Evolutionary conservation across 2,329 filamentous ascomycete genomes (phyloP).

Genomic region (Aspergillus sp.): DNA sequence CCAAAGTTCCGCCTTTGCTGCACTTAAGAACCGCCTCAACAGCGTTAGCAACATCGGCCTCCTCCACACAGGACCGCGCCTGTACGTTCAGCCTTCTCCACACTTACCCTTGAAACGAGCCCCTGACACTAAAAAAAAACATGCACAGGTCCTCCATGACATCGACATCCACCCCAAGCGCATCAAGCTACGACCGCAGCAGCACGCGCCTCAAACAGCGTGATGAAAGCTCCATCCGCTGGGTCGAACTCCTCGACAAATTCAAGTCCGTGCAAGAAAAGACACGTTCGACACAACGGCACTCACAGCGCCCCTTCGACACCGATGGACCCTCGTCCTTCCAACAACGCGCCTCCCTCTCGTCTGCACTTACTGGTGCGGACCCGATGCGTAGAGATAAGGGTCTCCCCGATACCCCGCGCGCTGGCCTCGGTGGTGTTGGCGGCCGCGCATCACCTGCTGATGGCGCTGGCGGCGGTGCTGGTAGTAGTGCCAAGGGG

Average conservation of each 20-base stretch:
- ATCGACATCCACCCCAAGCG: constrained; percentile 47
- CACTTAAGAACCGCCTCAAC: constrained; percentile 92
- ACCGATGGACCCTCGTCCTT: constrained; percentile 46
- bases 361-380: constrained; percentile 32
- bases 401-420: constrained; percentile 33
- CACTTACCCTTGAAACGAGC: neutral
- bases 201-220: constrained; percentile 72
- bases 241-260: constrained; percentile 91
- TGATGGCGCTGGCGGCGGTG: constrained; percentile 11
- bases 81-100: constrained; percentile 57
- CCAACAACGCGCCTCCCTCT: constrained; percentile 37
- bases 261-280: constrained; percentile 89
- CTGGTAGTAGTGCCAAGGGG: constrained; percentile 13
- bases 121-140: constrained; percentile 3
- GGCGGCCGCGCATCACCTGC: constrained; percentile 37
- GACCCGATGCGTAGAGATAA: constrained; percentile 33
- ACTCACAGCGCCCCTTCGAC: constrained; percentile 36
- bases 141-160: constrained; percentile 11
- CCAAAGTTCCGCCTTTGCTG: constrained; percentile 94
- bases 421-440: constrained; percentile 22
- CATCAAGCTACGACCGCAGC: constrained; percentile 65
- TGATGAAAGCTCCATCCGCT: constrained; percentile 82
- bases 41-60: constrained; percentile 97
- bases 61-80: constrained; percentile 76
- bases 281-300: constrained; percentile 57